phyloP scores from a whole-genome alignment of 805 yeast genomes.

The Candida sithepensis region DNA sequence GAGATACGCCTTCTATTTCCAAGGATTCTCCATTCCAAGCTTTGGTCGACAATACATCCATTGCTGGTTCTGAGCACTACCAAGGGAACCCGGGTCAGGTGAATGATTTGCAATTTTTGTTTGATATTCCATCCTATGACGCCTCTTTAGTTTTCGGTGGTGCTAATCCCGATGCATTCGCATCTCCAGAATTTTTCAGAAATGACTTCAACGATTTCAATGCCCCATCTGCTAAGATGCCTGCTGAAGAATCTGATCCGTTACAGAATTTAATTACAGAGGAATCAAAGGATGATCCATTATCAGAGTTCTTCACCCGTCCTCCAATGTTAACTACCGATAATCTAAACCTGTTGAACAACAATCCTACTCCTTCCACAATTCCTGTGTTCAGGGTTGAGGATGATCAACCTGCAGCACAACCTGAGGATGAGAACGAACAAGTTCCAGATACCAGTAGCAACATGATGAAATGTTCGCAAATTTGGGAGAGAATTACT shows the following conservation, averaged over 20 bases:
- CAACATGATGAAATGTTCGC: conserved; percentile 71
- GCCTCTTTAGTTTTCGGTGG: conserved; percentile 46
- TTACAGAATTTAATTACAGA: conserved; percentile 43
- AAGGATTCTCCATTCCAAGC: conserved; percentile 22
- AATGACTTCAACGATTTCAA: conserved; percentile 9
- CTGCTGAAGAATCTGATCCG: conserved; percentile 8
- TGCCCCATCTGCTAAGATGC: conserved; percentile 4
- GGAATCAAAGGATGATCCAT: conserved; percentile 55
- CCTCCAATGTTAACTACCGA: conserved; percentile 15
- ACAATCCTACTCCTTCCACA: not conserved
- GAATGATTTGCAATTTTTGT: conserved; percentile 44
- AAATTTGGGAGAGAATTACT: conserved; percentile 94
- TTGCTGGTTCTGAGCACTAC: not conserved
- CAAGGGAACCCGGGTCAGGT: conserved; percentile 6
- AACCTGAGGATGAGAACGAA: conserved; percentile 31
- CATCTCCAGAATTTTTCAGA: conserved; percentile 10
- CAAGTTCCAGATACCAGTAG: conserved; percentile 66
- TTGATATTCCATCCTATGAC: conserved; percentile 48
- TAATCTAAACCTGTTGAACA: conserved; percentile 14
- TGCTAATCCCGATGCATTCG: conserved; percentile 13
- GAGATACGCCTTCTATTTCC: conserved; percentile 2
- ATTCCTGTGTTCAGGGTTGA: not conserved
- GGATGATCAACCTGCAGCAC: conserved; percentile 1
- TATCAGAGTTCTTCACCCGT: conserved; percentile 26
- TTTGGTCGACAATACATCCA: conserved; percentile 8